A percentile compares a stretch with the other conserved stretches of the same genome.
phyloP scores from a whole-genome alignment of 192 early-diverging fungal genomes.

The Gigaspora rosea region DNA sequence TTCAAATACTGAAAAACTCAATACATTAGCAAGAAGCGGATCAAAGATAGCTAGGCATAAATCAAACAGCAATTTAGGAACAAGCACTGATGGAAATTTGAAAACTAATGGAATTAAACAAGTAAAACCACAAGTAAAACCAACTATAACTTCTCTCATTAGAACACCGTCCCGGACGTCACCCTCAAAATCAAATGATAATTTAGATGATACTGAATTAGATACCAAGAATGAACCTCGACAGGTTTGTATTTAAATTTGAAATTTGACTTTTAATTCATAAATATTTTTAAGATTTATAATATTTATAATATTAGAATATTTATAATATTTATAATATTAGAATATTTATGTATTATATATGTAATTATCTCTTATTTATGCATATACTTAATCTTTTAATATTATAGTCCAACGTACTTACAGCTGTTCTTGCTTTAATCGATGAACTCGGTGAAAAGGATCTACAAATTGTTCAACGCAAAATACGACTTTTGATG shows the following conservation, averaged over 20 bases:
- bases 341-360: too few relatives aligned
- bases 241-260: not conserved
- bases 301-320: not conserved
- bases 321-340: not conserved
- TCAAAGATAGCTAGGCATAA: not conserved
- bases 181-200: slow-evolving; percentile 5
- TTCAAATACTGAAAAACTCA: not conserved
- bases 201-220: not conserved
- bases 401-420: slow-evolving; percentile 24
- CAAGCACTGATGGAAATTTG: not conserved
- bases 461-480: slow-evolving; percentile 22
- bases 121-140: not conserved
- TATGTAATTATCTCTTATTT: not conserved
- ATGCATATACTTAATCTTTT: not conserved
- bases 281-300: not conserved
- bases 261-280: not conserved
- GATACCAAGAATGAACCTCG: not conserved
- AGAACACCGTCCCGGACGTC: slow-evolving; percentile 12
- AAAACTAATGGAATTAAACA: not conserved
- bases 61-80: not conserved
- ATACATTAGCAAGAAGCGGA: too few relatives aligned
- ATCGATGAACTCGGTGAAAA: slow-evolving; percentile 21
- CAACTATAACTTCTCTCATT: not conserved
- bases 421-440: slow-evolving; percentile 24
- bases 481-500: slow-evolving; percentile 19